phyloP scores from a whole-genome alignment of 768 basidiomycete species.

The Suillus subalutaceus region DNA sequence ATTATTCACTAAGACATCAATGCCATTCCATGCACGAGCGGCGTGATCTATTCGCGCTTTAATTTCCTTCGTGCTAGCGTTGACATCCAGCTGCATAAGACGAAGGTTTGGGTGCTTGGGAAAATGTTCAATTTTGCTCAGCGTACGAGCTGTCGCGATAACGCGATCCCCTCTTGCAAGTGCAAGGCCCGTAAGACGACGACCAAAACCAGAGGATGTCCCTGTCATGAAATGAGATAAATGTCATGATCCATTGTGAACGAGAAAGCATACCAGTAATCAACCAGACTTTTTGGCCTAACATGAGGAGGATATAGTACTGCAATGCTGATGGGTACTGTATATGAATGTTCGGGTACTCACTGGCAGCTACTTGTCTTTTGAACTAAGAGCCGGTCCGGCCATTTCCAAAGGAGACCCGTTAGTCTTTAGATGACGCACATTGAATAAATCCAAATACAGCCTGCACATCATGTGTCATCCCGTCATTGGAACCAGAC shows the following conservation, averaged over 20 bases:
- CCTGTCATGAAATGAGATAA: conserved; percentile 13
- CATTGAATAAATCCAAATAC: background rate
- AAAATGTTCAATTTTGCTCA: conserved; percentile 34
- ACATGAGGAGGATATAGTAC: background rate
- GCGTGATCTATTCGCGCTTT: conserved; percentile 33
- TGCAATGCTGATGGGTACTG: background rate
- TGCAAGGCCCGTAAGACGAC: conserved; percentile 38
- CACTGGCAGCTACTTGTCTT: background rate
- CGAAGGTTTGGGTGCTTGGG: conserved; percentile 24
- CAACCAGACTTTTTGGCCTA: conserved; percentile 30
- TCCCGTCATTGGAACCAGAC: background rate
- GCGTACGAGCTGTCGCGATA: conserved; percentile 47
- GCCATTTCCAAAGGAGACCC: background rate
- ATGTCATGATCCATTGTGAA: background rate
- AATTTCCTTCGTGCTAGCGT: conserved; percentile 34
- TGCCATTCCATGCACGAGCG: conserved; percentile 36
- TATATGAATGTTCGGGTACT: background rate
- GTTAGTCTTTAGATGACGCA: background rate
- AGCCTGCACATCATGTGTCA: background rate
- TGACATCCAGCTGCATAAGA: conserved; percentile 42
- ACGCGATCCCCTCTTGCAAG: conserved; percentile 52
- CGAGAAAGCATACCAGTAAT: conserved; percentile 35
- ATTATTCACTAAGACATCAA: conserved; percentile 48
- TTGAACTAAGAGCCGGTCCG: conserved; percentile 1
- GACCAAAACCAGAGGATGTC: conserved; percentile 44